Conservation (phyloP, 179 eudicot genomes). For the Pouteria campechiana region DNA sequence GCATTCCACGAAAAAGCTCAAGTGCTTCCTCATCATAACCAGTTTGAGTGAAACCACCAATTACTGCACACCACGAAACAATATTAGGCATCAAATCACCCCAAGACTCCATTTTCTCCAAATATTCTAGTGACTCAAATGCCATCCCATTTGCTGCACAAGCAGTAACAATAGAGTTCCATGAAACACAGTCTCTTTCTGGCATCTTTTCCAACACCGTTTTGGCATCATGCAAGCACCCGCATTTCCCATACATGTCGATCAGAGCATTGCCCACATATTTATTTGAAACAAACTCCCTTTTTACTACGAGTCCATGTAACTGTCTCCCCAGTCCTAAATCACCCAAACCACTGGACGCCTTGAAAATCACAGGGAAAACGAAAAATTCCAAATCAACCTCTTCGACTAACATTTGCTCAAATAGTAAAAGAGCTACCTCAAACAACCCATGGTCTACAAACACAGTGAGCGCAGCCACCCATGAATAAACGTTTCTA, state of each 20-base stretch:
- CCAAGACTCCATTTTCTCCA: conserved; percentile 29
- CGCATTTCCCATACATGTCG: conserved; percentile 63
- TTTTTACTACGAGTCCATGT: conserved; percentile 38
- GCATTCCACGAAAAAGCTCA: conserved; percentile 30
- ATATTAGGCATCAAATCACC: conserved; percentile 31
- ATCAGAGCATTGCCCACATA: conserved; percentile 54
- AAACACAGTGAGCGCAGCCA: conserved; percentile 22
- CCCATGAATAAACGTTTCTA: conserved; percentile 39
- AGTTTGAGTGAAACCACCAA: conserved; percentile 43
- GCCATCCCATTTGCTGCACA: conserved; percentile 40
- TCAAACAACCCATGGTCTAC: conserved; percentile 25
- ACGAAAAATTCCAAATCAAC: conserved; percentile 37
- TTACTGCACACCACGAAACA: conserved; percentile 46
- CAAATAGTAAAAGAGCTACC: conserved; percentile 22
- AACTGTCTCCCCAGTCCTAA: conserved; percentile 41
- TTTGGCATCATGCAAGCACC: conserved; percentile 21
- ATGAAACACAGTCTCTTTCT: conserved; percentile 35
- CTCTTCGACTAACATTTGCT: conserved; percentile 22
- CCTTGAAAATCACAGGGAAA: conserved; percentile 43
- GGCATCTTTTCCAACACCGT: conserved; percentile 23
- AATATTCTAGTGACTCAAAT: conserved; percentile 27
- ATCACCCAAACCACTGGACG: conserved; percentile 25
- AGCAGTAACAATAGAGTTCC: conserved; percentile 46
- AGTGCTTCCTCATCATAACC: conserved; percentile 44
- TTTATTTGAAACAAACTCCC: conserved; percentile 20